These are phyloP conservation scores for Leccinum obscurum DNA, from an alignment of 768 basidiomycete genomes.

Conservation along the genomic window DNA sequence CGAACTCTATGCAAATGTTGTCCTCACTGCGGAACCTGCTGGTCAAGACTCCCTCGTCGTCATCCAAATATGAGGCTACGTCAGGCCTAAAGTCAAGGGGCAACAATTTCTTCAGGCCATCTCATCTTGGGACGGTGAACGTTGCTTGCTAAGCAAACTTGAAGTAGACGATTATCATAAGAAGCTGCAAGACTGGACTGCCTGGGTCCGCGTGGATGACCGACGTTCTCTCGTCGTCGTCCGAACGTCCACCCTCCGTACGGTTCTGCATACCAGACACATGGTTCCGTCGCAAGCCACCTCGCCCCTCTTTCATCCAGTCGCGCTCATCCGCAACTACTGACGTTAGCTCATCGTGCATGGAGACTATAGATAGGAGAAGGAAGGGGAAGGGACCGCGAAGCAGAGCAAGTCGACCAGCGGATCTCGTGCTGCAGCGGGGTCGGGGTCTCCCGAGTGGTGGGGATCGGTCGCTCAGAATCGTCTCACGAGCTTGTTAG, in stretches of 20 bases:
- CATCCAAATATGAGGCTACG: constrained; percentile 82
- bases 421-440: constrained; percentile 20
- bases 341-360: constrained; percentile 30
- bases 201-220: constrained; percentile 4
- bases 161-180: constrained; percentile 93
- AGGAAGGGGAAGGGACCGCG: constrained; percentile 59
- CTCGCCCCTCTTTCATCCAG: constrained; percentile 47
- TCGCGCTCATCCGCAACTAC: constrained; percentile 57
- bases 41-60: constrained; percentile 84
- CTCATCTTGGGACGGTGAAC: constrained; percentile 85
- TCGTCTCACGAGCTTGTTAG: constrained; percentile 66
- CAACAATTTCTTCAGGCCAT: constrained; percentile 82
- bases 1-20: constrained; percentile 88
- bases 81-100: constrained; percentile 72
- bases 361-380: constrained; percentile 11
- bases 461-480: constrained; percentile 54
- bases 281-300: constrained; percentile 74
- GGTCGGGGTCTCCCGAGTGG: constrained; percentile 47
- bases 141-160: constrained; percentile 65
- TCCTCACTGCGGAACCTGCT: constrained; percentile 87
- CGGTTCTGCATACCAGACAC: constrained; percentile 74
- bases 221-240: constrained; percentile 19
- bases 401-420: constrained; percentile 42
- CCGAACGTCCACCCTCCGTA: constrained; percentile 33
- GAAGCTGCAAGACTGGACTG: no score